Evolutionary conservation across 176 grass and related monocot species (phyloP).

Genomic region (Luzula sylvatica): DNA sequence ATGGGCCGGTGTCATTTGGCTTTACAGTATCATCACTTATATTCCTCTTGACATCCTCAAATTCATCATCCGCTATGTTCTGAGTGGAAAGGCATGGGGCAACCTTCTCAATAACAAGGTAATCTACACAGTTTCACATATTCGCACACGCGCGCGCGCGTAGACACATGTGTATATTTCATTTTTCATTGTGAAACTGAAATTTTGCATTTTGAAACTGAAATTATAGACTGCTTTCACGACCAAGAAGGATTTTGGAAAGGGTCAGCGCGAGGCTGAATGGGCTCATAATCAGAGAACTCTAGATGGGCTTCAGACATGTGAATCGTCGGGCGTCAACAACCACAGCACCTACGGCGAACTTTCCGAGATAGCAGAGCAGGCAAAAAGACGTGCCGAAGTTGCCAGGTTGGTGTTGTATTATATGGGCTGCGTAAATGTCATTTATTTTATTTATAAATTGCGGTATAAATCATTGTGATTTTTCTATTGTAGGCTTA

Average conservation of each 20-base stretch:
- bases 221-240: constrained; percentile 28
- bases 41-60: constrained; percentile 67
- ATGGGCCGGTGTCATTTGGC: constrained; percentile 53
- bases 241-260: constrained; percentile 31
- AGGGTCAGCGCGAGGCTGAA: constrained; percentile 35
- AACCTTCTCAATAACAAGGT: constrained; percentile 46
- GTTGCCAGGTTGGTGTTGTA: constrained; percentile 24
- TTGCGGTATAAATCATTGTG: background rate
- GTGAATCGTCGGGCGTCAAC: constrained; percentile 6
- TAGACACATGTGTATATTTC: too few species aligned
- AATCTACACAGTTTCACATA: background rate
- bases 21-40: constrained; percentile 59
- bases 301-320: constrained; percentile 34
- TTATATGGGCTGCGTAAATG: background rate
- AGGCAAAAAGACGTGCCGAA: constrained; percentile 38
- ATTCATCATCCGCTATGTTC: constrained; percentile 56
- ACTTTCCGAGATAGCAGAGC: constrained; percentile 30
- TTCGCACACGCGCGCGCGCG: too few species aligned
- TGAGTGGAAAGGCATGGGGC: constrained; percentile 55
- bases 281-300: constrained; percentile 36
- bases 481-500: constrained; percentile 20
- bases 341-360: constrained; percentile 16
- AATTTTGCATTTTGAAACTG: background rate
- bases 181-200: background rate
- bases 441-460: background rate